A percentile compares a stretch with the other conserved stretches of the same genome.
phyloP scores from a whole-genome alignment of 2,329 filamentous ascomycete genomes.

The Helminthosporium solani region DNA sequence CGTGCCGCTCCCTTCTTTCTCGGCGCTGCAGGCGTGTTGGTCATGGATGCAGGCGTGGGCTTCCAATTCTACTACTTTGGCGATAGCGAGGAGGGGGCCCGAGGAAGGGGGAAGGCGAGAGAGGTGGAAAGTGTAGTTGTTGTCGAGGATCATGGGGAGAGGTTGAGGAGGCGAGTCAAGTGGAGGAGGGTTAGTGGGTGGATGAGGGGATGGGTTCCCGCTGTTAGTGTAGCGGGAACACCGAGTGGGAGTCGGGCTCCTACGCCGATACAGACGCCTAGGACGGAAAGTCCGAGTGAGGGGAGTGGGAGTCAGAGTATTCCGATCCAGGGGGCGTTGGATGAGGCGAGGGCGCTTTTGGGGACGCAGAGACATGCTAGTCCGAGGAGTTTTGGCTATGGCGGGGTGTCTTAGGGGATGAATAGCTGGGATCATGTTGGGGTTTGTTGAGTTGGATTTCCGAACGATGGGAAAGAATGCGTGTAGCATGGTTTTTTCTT shows the following conservation, averaged over 20 bases:
- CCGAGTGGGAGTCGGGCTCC: slow-evolving; percentile 30
- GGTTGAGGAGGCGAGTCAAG: slow-evolving; percentile 44
- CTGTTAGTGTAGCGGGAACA: slow-evolving; percentile 43
- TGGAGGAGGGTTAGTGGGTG: slow-evolving; percentile 63
- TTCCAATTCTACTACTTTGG: slow-evolving; percentile 64
- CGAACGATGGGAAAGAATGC: no score
- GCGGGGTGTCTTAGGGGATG: slow-evolving; percentile 9
- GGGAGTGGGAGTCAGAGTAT: slow-evolving; percentile 20
- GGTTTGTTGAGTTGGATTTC: no score
- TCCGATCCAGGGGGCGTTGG: slow-evolving; percentile 30
- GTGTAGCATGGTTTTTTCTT: not conserved
- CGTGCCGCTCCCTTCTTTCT: slow-evolving; percentile 65
- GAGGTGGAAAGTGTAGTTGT: slow-evolving; percentile 49
- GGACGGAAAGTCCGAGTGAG: slow-evolving; percentile 8
- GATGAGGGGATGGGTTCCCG: slow-evolving; percentile 67
- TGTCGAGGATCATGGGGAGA: slow-evolving; percentile 38
- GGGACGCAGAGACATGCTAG: slow-evolving; percentile 36
- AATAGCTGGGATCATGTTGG: not conserved
- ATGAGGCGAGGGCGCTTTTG: slow-evolving; percentile 40
- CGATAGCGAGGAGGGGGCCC: slow-evolving; percentile 31
- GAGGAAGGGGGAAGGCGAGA: slow-evolving; percentile 11
- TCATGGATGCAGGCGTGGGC: slow-evolving; percentile 62
- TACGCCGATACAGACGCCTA: slow-evolving; percentile 29
- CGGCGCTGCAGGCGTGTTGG: slow-evolving; percentile 64
- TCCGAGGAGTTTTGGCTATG: slow-evolving; percentile 40